phyloP scores from a whole-genome alignment of 2,329 filamentous ascomycete genomes.

The Berkeleyomyces rouxiae region DNA sequence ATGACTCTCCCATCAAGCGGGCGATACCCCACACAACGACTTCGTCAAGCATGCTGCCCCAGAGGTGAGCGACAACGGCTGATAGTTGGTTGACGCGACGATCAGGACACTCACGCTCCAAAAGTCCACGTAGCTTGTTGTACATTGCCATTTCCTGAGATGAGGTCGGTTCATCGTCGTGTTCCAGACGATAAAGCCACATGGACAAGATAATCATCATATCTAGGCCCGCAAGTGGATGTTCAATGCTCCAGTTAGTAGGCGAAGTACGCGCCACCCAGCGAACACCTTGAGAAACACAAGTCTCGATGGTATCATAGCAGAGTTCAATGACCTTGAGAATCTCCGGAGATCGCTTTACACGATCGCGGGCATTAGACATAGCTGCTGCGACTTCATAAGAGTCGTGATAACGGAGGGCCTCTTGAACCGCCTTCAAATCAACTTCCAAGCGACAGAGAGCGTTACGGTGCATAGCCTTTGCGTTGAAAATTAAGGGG shows the following conservation, averaged over 20 bases:
- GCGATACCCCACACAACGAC: constrained; percentile 97
- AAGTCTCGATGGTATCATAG: constrained; percentile 94
- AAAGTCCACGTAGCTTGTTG: constrained; percentile 77
- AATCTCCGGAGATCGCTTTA: constrained; percentile 93
- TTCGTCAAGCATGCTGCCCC: constrained; percentile 96
- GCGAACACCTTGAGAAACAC: constrained; percentile 81
- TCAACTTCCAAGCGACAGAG: constrained; percentile 86
- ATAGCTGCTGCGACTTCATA: constrained; percentile 95
- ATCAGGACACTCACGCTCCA: constrained; percentile 33
- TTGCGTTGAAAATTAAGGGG: constrained; percentile 92
- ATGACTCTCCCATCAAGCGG: constrained; percentile 93
- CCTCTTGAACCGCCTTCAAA: constrained; percentile 88
- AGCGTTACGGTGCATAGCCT: constrained; percentile 91
- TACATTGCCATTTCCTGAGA: constrained; percentile 80
- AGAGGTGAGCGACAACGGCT: constrained; percentile 85
- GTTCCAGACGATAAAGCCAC: constrained; percentile 98
- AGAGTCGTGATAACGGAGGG: constrained; percentile 87
- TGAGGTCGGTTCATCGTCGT: constrained; percentile 75
- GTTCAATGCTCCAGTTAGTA: constrained; percentile 98
- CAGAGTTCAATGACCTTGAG: constrained; percentile 96
- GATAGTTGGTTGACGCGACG: constrained; percentile 59
- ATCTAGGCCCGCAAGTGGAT: constrained; percentile 89
- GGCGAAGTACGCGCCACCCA: constrained; percentile 97
- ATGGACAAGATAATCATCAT: constrained; percentile 94
- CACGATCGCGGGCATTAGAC: constrained; percentile 83